Base-by-base conservation (phyloP, 164 flowering plant genomes). In the Nelumbo lutea region DNA sequence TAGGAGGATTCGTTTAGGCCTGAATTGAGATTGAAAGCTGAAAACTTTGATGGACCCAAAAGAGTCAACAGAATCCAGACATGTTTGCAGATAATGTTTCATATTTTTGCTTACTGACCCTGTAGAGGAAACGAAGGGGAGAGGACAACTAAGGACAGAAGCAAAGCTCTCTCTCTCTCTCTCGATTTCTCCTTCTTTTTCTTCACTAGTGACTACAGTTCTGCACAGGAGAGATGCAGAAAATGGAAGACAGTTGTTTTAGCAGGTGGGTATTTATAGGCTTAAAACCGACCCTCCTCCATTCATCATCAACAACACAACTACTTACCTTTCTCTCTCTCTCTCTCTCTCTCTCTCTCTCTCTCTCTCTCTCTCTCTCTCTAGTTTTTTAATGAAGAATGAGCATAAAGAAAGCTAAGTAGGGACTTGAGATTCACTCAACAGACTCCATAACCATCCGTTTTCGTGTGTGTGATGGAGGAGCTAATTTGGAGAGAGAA, bases 211-310 rank as follows among this genome's bases (percentile, higher is more conserved):
- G 38, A 15, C 62, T 62, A 55, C 62, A 50, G 70, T 44, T 66
- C 67, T 64, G 69, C 48, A 64, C 42, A 64, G 69, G 42, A 70
- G 81, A 68, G 75, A 71, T 69, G 82, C 79, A 80, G 79, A 77
- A 78, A 73, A 69, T 39, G 74, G 76, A 66, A 73, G 59, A 27
- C 68, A 13, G 70, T 42, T 43, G 71, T 40, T 70, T n/a, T 15
- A 50, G 61, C 67, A 56, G 62, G 56, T 40, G 61, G 66, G 55
- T 63, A 42, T 73, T 59, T 70, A 69, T 70, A 67, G 75, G 59
- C 48, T 62, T 45, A 67, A 68, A 74, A 77, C 73, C 52, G 79
- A 83, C 82, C 69, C 44, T 60, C 69, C 44, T 60, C 63, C 77
- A 75, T 72, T 83, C 42, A 71, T 68, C 70, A 70, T 13, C 74